Percentiles rank a stretch among this genome's conserved stretches.
Conservation (phyloP, 345 rosid genomes). For the Excoecaria agallocha region DNA sequence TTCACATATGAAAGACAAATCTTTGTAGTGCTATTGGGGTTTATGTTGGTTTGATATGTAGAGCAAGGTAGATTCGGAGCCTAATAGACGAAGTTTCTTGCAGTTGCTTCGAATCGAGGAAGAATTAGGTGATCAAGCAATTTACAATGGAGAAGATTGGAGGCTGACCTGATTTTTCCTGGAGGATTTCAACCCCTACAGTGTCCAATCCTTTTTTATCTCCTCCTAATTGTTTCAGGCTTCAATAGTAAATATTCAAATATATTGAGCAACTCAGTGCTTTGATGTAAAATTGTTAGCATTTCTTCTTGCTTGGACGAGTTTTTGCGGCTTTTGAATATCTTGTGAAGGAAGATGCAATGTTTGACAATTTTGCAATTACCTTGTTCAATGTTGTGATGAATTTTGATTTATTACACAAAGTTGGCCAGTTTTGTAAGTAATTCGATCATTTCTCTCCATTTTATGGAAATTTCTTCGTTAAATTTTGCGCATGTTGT, state of each 20-base stretch:
- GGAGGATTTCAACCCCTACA: neutral
- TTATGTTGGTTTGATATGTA: neutral
- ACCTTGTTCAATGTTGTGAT: too few relatives aligned
- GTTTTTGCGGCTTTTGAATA: neutral
- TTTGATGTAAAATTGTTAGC: constrained; percentile 2
- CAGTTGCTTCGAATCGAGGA: constrained; percentile 91
- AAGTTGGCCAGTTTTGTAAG: too few relatives aligned
- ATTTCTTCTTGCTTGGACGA: neutral
- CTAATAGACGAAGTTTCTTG: constrained; percentile 22
- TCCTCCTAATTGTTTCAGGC: neutral
- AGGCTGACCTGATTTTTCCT: constrained; percentile 34
- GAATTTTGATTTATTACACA: too few relatives aligned
- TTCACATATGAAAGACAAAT: neutral
- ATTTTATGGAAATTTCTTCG: too few relatives aligned
- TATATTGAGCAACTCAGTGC: neutral
- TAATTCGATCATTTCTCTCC: too few relatives aligned
- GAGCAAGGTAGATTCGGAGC: neutral
- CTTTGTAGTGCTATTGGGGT: neutral
- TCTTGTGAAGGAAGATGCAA: neutral
- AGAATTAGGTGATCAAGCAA: constrained; percentile 76
- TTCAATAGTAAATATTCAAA: neutral
- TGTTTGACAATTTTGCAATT: neutral
- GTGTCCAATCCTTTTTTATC: neutral
- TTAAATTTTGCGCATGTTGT: too few relatives aligned
- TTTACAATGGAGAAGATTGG: constrained; percentile 78